Percentiles rank a stretch among this genome's conserved stretches.
Conservation (phyloP, 495 filamentous ascomycete genomes). For the Neurospora terricola region DNA sequence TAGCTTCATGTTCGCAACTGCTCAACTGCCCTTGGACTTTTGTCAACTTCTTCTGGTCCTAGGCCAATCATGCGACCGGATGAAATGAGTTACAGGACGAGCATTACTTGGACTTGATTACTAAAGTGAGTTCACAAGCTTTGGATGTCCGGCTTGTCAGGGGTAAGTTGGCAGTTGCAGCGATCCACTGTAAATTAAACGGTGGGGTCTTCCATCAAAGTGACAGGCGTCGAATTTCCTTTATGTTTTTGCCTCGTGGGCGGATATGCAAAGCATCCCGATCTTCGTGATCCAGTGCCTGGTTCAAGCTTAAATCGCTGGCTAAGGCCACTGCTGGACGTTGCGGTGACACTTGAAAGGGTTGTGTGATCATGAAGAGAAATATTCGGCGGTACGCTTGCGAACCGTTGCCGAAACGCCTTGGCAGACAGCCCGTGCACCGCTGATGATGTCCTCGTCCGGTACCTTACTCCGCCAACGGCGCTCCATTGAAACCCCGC, state of each 20-base stretch:
- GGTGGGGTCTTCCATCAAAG: background rate
- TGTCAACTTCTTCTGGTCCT: background rate
- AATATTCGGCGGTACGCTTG: background rate
- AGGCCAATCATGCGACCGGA: background rate
- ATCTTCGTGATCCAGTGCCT: background rate
- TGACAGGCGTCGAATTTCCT: background rate
- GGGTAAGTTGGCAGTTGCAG: background rate
- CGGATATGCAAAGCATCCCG: background rate
- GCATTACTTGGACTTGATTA: background rate
- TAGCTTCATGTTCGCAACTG: background rate
- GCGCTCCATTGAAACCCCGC: background rate
- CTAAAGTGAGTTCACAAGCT: background rate
- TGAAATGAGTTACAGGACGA: background rate
- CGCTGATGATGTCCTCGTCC: background rate
- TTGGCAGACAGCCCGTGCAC: background rate
- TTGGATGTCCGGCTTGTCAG: background rate
- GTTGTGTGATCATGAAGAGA: background rate
- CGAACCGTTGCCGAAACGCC: background rate
- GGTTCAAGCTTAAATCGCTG: background rate
- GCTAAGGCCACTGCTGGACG: background rate
- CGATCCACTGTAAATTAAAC: background rate
- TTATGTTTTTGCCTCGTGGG: background rate
- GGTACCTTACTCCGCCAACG: background rate
- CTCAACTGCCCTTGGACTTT: background rate
- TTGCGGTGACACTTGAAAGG: background rate